Percentiles rank a stretch among this genome's conserved stretches.
These are phyloP conservation scores for Kwoniella dendrophila DNA, from an alignment of 768 basidiomycete species.

Conservation along the genomic window DNA sequence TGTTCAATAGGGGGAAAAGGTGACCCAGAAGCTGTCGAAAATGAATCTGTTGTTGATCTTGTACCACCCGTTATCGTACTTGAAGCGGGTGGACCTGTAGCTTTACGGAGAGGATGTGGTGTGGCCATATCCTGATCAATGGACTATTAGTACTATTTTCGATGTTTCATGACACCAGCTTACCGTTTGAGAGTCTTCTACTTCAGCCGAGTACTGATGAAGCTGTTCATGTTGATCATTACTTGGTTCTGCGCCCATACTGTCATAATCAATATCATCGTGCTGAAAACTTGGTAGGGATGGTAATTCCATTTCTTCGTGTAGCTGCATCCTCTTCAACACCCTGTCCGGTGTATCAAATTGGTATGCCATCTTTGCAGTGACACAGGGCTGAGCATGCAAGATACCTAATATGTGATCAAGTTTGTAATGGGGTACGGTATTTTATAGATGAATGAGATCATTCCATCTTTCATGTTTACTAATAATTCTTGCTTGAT, in stretches of 20 bases:
- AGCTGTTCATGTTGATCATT: slow-evolving; percentile 9
- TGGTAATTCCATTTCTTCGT: slow-evolving; percentile 48
- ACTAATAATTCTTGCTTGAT: background rate
- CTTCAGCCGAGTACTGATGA: background rate
- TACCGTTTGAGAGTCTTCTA: slow-evolving; percentile 12
- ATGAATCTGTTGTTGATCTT: slow-evolving; percentile 22
- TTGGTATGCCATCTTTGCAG: slow-evolving; percentile 26
- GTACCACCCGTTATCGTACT: slow-evolving; percentile 3
- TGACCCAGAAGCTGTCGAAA: slow-evolving; percentile 32
- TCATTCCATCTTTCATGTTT: background rate
- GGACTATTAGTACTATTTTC: background rate
- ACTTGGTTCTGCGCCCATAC: slow-evolving; percentile 20
- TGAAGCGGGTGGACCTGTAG: slow-evolving; percentile 11
- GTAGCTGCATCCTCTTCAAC: slow-evolving; percentile 38
- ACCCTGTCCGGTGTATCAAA: slow-evolving; percentile 44
- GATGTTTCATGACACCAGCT: background rate
- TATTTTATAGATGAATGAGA: background rate
- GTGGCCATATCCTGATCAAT: slow-evolving; percentile 33
- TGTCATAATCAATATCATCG: slow-evolving; percentile 47
- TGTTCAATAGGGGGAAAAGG: slow-evolving; percentile 37
- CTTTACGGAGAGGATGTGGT: slow-evolving; percentile 38
- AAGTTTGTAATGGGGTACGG: background rate
- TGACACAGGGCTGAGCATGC: background rate
- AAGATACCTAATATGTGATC: background rate
- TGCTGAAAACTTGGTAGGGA: slow-evolving; percentile 50